Evolutionary conservation across 2,329 filamentous ascomycete genomes (phyloP).

Genomic region (Sarocladiaceae sp.): DNA sequence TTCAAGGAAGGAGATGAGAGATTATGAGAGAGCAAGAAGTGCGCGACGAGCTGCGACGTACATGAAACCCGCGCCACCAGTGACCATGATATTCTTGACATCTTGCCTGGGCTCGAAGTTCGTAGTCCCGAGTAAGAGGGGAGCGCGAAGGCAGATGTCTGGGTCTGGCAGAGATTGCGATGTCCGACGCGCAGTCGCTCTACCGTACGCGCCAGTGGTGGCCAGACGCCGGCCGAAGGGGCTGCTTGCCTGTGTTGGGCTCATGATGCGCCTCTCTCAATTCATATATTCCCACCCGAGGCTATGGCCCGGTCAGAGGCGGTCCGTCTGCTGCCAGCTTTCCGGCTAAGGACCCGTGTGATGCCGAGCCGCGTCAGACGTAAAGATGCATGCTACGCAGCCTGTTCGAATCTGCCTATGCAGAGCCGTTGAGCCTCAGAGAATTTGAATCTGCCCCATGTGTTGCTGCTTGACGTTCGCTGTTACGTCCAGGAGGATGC

Average conservation of each 20-base stretch:
- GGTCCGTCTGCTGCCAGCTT: too few relatives aligned
- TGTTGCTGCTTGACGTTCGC: too few relatives aligned
- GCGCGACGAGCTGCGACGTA: too few relatives aligned
- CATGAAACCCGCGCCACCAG: slow-evolving; percentile 82
- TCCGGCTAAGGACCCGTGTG: too few relatives aligned
- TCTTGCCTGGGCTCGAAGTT: slow-evolving; percentile 62
- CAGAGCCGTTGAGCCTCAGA: too few relatives aligned
- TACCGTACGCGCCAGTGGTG: slow-evolving; percentile 5
- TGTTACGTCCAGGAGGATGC: too few relatives aligned
- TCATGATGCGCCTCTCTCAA: neutral
- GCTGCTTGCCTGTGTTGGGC: too few relatives aligned
- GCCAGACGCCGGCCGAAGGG: neutral
- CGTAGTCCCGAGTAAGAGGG: slow-evolving; percentile 62
- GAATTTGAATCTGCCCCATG: too few relatives aligned
- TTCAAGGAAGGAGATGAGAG: neutral
- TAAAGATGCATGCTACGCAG: too few relatives aligned
- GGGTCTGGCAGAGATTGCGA: slow-evolving; percentile 47
- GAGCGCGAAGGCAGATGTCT: slow-evolving; percentile 66
- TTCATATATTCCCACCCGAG: neutral
- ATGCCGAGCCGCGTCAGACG: too few relatives aligned
- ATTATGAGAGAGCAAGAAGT: neutral
- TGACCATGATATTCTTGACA: slow-evolving; percentile 76
- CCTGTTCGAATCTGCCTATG: too few relatives aligned
- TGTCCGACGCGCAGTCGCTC: neutral
- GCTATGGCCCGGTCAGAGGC: too few relatives aligned